Percentiles rank a stretch among this genome's conserved stretches.
These are phyloP conservation scores for Sporodiniella umbellata DNA, from an alignment of 371 early-diverging fungal genomes.

Conservation along the genomic window DNA sequence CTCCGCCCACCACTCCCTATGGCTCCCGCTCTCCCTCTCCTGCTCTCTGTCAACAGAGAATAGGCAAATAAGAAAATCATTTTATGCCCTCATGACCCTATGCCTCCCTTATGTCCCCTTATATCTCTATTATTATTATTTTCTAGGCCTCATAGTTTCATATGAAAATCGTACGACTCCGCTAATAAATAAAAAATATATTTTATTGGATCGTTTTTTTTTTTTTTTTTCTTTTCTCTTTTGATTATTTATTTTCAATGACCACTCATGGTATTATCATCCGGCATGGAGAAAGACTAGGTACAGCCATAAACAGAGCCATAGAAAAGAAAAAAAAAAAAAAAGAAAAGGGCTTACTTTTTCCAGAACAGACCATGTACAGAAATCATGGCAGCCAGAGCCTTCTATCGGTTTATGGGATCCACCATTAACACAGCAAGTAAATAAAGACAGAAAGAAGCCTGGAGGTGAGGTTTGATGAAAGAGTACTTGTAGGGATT, in stretches of 20 bases:
- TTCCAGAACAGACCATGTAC: constrained; percentile 28
- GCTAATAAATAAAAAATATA: neutral
- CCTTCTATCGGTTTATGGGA: constrained; percentile 40
- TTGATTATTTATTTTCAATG: constrained; percentile 1
- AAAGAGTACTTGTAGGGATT: neutral
- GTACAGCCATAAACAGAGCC: constrained; percentile 1
- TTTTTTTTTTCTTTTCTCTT: neutral
- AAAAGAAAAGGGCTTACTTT: neutral
- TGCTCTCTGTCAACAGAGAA: constrained; percentile 3
- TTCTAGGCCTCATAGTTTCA: too few species aligned
- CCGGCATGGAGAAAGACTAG: constrained; percentile 27
- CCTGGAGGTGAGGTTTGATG: neutral
- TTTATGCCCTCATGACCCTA: constrained; percentile 8
- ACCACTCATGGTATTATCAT: constrained; percentile 17
- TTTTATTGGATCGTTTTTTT: constrained; percentile 1
- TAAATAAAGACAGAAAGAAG: neutral
- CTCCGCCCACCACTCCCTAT: constrained; percentile 21
- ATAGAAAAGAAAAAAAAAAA: neutral
- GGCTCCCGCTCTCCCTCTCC: neutral
- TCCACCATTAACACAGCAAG: constrained; percentile 36
- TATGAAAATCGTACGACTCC: constrained; percentile 16
- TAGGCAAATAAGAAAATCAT: neutral
- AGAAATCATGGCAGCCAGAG: constrained; percentile 40
- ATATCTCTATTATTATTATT: neutral
- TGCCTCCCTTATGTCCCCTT: constrained; percentile 2